Evolutionary conservation across 768 basidiomycete species (phyloP), one percentile per base, ranked within the genome.

Genomic region (Rhizopogon salebrosus): DNA sequence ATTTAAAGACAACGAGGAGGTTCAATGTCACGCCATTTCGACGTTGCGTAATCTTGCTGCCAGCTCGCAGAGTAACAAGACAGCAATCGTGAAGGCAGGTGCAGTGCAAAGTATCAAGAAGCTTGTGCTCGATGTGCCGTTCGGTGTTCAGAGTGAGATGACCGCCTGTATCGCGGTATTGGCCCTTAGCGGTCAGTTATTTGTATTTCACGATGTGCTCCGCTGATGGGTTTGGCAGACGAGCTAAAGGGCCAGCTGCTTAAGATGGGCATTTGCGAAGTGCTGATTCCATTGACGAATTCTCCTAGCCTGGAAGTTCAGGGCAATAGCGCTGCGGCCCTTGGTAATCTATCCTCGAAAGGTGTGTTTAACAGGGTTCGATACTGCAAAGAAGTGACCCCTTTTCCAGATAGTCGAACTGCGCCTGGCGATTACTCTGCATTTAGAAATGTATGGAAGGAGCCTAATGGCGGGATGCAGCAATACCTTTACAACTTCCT

Each of bases 1-100:
- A 1, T 98, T 98, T 76, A 98, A 98, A 69, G 97, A 99, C 70
- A 98, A 98, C 64, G 97, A 99, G 73, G 97, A 99, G 71, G 94
- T 99, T 22, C 97, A 99, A 67, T 98, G 97, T 64, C 97, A 99
- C 62, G 97, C 97, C 18, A 99, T 99, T 59, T 95, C 93, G 11
- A 99, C 97, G 0, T 76, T 99, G 41, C 83, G 97, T 14, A 99
- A 99, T 65, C 80, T 99, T 14, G 97, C 97, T 1, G 97, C 97
- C 3, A 93, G 90, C 64, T 92, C 89, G 31, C 95, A 98, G 76
- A 92, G 94, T 79, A 99, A 98, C 76, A 99, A 98, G 75, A 82
- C 89, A 36, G 93, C 95, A 7, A 98, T 99, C 52, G 95, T 99
- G 49, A 90, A 97, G 67, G 95, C 97, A 5, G 97, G 97, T 4